Evolutionary conservation across 768 basidiomycete species (phyloP).

Genomic region (Leccinum longicurvipes): DNA sequence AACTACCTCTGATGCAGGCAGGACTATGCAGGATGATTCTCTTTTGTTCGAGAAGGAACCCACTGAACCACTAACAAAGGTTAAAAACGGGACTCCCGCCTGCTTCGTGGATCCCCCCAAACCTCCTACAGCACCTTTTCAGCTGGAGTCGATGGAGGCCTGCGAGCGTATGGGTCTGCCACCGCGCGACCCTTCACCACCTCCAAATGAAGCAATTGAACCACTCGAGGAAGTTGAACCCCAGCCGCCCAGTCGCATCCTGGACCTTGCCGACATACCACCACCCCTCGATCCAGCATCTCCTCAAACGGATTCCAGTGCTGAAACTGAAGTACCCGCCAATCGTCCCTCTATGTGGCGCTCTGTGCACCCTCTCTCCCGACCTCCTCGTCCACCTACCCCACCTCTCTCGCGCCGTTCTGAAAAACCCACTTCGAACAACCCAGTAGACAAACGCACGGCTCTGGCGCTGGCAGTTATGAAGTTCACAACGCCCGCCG

Average conservation of each 20-base stretch:
- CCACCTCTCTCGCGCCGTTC: background rate
- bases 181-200: background rate
- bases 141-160: background rate
- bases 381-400: constrained; percentile 7
- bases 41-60: background rate
- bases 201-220: background rate
- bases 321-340: background rate
- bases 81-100: background rate
- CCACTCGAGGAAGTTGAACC: background rate
- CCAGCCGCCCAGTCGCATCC: background rate
- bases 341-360: background rate
- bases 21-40: background rate
- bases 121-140: background rate
- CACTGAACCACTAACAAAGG: background rate
- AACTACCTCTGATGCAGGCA: background rate
- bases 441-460: background rate
- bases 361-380: background rate
- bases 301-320: background rate
- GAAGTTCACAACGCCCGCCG: background rate
- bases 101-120: background rate
- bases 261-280: background rate
- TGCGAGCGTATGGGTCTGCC: background rate
- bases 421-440: background rate
- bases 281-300: background rate
- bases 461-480: background rate